Evolutionary conservation across 495 filamentous ascomycete species (phyloP), one percentile per base, ranked within the genome.

Genomic region (Hypoxylon fragiforme): DNA sequence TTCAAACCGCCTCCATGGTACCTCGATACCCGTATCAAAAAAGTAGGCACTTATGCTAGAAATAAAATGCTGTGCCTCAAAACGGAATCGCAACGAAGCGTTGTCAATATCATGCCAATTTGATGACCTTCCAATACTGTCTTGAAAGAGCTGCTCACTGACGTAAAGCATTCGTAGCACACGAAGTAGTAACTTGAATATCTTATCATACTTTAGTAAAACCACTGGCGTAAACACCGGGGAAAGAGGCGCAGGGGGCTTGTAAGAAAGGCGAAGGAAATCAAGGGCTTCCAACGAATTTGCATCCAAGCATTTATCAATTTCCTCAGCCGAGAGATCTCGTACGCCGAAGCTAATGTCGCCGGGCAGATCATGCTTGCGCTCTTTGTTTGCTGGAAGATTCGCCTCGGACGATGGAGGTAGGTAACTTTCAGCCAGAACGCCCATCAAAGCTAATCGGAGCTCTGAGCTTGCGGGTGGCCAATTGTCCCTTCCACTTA

Each of bases 381-480:
- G 71, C 7, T 66, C 75, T 19, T 60, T 65, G 45, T 62, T 40
- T 44, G 19, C 40, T 9, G 21, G 49, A 9, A 45, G 22, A 11
- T 21, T 30, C 2, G 35, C n/a, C 15, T 49, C 21, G 19, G 35
- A 30, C 12, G 45, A 41, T 15, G 22, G 31, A 16, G 39, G 66
- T 43, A 52, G 68, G 53, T 90, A 89, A 52, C 83, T 87, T 52
- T 96, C 92, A 2, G 81, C 81, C 9, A 98, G 76, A 9, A 97
- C 78, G 0, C 90, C 92, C 78, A 91, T 95, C 31, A 98, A 76
- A 11, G 89, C 90, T 2, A 97, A 77, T 1, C 90, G 84, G 21
- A 98, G 74, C 62, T 98, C 94, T 3, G 91, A 96, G 67, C 88
- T 94, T 24, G 91, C 90, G 6, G 94, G 92, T 18, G 92, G 92